Conservation (phyloP, 129 eudicot genomes). For the Chrysanthemum seticuspe region DNA sequence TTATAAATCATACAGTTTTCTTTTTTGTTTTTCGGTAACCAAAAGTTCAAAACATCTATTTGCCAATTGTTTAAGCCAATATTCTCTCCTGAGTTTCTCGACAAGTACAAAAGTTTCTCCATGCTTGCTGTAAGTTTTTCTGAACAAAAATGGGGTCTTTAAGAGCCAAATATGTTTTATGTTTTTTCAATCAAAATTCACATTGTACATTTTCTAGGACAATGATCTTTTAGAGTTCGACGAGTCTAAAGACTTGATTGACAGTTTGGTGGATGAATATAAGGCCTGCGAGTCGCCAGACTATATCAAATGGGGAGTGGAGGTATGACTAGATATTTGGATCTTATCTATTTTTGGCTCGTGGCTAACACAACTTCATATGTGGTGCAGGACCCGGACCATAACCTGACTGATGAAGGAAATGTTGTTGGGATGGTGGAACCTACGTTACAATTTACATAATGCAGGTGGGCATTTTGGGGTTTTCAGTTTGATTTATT, state of each 20-base stretch:
- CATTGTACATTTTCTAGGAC: conserved; percentile 45
- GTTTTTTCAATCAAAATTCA: background rate
- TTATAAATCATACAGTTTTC: background rate
- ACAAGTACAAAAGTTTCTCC: conserved; percentile 82
- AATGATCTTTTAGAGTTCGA: conserved; percentile 89
- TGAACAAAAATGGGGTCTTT: background rate
- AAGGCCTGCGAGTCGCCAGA: conserved; percentile 90
- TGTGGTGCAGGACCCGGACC: conserved; percentile 60
- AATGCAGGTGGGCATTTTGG: conserved; percentile 8
- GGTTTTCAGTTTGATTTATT: background rate
- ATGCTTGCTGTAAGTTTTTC: conserved; percentile 84
- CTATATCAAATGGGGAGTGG: conserved; percentile 93
- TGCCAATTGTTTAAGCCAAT: conserved; percentile 79
- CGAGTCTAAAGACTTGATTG: conserved; percentile 79
- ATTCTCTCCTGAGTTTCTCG: conserved; percentile 69
- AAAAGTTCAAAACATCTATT: conserved; percentile 40
- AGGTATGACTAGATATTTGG: conserved; percentile 39
- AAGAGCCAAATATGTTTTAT: background rate
- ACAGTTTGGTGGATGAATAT: conserved; percentile 82
- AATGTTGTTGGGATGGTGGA: conserved; percentile 60
- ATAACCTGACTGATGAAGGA: conserved; percentile 63
- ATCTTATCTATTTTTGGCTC: background rate
- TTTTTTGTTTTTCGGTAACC: background rate
- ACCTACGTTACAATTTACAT: conserved; percentile 53
- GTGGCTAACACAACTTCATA: background rate